Percentiles rank a stretch among this genome's conserved stretches.
These are phyloP conservation scores for Puccinia horiana DNA, from an alignment of 1,284 basidiomycete genomes.

Conservation along the genomic window DNA sequence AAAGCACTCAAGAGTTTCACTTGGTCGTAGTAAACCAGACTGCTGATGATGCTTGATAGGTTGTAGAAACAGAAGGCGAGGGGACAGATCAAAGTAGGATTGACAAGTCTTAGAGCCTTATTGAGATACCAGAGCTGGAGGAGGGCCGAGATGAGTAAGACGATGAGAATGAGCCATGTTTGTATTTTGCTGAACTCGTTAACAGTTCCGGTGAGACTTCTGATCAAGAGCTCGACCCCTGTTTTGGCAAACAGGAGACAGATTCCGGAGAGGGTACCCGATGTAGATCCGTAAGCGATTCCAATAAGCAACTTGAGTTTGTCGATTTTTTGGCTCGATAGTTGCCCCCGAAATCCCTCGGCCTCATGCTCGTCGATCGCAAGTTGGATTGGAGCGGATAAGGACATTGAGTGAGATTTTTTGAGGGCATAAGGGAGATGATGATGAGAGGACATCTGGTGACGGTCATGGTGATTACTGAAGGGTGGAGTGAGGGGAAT, in stretches of 20 bases:
- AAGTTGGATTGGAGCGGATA: slow-evolving; percentile 50
- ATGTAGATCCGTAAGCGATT: slow-evolving; percentile 82
- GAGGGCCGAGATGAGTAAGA: slow-evolving; percentile 69
- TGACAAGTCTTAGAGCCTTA: slow-evolving; percentile 77
- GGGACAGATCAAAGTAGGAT: slow-evolving; percentile 87
- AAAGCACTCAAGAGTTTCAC: slow-evolving; percentile 70
- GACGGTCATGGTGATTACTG: not conserved
- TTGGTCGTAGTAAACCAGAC: slow-evolving; percentile 88
- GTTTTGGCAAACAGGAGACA: slow-evolving; percentile 92
- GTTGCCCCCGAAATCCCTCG: slow-evolving; percentile 50
- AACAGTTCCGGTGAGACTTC: slow-evolving; percentile 71
- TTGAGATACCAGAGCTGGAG: slow-evolving; percentile 83
- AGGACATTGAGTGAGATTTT: slow-evolving; percentile 57
- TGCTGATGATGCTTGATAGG: slow-evolving; percentile 76
- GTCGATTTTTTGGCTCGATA: slow-evolving; percentile 9
- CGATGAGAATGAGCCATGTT: slow-evolving; percentile 74
- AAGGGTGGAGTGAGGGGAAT: slow-evolving; percentile 5
- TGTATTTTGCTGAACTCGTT: slow-evolving; percentile 88
- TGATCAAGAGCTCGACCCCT: slow-evolving; percentile 81
- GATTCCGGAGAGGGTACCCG: slow-evolving; percentile 89
- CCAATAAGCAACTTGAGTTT: slow-evolving; percentile 71
- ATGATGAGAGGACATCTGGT: not conserved
- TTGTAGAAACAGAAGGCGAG: slow-evolving; percentile 97
- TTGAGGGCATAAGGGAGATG: not conserved
- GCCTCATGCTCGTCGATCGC: slow-evolving; percentile 45